Evolutionary conservation across 495 filamentous ascomycete species (phyloP).

Genomic region (Usnea hakonensis): DNA sequence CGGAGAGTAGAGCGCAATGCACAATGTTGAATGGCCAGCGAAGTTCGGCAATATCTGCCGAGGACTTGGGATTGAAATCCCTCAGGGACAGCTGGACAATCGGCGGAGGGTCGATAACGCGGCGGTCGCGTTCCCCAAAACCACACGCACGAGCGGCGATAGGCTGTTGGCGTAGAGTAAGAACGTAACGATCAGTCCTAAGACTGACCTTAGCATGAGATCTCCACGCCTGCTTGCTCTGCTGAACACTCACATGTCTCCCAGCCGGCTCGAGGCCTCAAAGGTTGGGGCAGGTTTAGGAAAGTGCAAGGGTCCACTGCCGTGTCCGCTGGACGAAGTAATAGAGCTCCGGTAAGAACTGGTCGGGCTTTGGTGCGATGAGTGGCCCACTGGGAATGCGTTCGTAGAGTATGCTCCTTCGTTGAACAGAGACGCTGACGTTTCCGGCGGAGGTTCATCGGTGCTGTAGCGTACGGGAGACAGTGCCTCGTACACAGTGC

Average conservation of each 20-base stretch:
- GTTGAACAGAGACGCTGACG: slow-evolving; percentile 17
- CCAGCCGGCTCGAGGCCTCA: slow-evolving; percentile 1
- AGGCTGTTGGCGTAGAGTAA: slow-evolving; percentile 85
- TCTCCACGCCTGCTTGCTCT: not conserved
- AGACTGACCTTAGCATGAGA: slow-evolving; percentile 6
- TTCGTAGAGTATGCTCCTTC: slow-evolving; percentile 15
- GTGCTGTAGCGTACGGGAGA: slow-evolving; percentile 15
- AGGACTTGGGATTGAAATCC: slow-evolving; percentile 47
- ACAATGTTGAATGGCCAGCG: slow-evolving; percentile 73
- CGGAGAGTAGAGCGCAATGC: slow-evolving; percentile 59
- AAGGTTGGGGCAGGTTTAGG: not conserved
- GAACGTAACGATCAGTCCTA: slow-evolving; percentile 39
- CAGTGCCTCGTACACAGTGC: slow-evolving; percentile 21
- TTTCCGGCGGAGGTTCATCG: slow-evolving; percentile 10
- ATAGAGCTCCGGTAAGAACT: slow-evolving; percentile 19
- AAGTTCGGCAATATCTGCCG: slow-evolving; percentile 51
- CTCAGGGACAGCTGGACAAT: slow-evolving; percentile 80
- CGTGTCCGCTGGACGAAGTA: slow-evolving; percentile 18
- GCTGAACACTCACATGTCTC: slow-evolving; percentile 12
- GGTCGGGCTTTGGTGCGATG: slow-evolving; percentile 12
- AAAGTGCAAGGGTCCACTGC: slow-evolving; percentile 10
- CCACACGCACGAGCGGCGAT: slow-evolving; percentile 85
- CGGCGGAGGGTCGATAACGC: slow-evolving; percentile 90
- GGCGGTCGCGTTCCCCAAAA: slow-evolving; percentile 85
- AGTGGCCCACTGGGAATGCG: slow-evolving; percentile 3